These are phyloP conservation scores for Pichia thaimueangensis DNA, from an alignment of 805 yeast genomes.

Conservation along the genomic window DNA sequence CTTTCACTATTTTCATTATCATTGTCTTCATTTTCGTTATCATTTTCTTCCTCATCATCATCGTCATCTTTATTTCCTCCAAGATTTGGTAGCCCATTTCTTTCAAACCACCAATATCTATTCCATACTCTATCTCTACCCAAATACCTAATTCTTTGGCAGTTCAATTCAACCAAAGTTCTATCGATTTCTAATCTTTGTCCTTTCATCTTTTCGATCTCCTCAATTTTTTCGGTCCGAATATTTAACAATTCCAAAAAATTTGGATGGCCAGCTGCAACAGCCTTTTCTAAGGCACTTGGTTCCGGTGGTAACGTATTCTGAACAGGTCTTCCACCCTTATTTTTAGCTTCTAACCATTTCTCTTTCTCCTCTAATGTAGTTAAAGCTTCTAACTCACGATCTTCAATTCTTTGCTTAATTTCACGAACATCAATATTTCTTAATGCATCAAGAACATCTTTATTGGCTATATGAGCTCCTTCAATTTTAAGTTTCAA, in stretches of 20 bases:
- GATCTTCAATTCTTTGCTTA: slow-evolving; percentile 20
- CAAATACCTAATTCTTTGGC: slow-evolving; percentile 66
- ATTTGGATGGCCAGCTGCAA: slow-evolving; percentile 36
- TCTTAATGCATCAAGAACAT: slow-evolving; percentile 29
- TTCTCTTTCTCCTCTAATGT: slow-evolving; percentile 15
- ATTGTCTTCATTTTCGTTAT: slow-evolving; percentile 30
- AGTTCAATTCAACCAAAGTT: slow-evolving; percentile 60
- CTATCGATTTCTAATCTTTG: slow-evolving; percentile 52
- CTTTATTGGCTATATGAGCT: slow-evolving; percentile 41
- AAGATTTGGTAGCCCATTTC: slow-evolving; percentile 63
- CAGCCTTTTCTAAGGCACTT: slow-evolving; percentile 30
- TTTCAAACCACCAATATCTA: slow-evolving; percentile 94
- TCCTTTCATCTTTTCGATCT: slow-evolving; percentile 40
- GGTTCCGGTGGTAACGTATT: slow-evolving; percentile 26
- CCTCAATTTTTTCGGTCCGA: slow-evolving; percentile 36
- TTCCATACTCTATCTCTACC: slow-evolving; percentile 84
- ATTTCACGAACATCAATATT: slow-evolving; percentile 20
- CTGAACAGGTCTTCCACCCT: slow-evolving; percentile 25
- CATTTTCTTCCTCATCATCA: slow-evolving; percentile 30
- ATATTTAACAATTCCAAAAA: slow-evolving; percentile 39
- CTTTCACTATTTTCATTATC: slow-evolving; percentile 42
- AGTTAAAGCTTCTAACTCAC: slow-evolving; percentile 16
- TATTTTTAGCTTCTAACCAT: slow-evolving; percentile 12
- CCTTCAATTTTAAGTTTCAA: slow-evolving; percentile 46
- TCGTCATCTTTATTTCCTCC: slow-evolving; percentile 20